Base-by-base conservation (phyloP, 805 yeast species). In the Starmerella powellii region DNA sequence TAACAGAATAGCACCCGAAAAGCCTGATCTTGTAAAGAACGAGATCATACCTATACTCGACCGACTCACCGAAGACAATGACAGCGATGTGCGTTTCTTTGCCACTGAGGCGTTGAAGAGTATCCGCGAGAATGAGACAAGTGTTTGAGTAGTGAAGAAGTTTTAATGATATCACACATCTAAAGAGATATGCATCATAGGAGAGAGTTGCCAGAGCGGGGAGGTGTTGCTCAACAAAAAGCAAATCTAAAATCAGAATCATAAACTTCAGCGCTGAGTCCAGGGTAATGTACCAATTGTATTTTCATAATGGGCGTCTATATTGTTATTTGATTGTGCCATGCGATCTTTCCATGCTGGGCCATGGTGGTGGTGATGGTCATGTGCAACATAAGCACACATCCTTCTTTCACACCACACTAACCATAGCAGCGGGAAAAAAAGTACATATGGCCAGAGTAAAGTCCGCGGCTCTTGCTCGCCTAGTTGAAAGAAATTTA, bases 51-150 rank as follows among this genome's bases (percentile, higher is more conserved):
- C 91, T 24, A 67, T 72, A 31, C 71, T 91, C 54, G 74, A 78
- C 54, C 70, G 67, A 37, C 71, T 88, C 56, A 64, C 68, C 44
- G 66, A 69, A 34, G 97, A 91, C 63, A 68, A 65, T 31, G 98
- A 91, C 59, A 76, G 76, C 19, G 98, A 91, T 63, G 98, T 91
- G 48, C 75, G 86, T 58, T 88, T 70, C 64, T 91, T 76, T 64
- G 86, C 95, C 6, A 68, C 67, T 41, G 72, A 79, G 61, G 78
- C 87, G 48, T 60, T 74, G 50, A 67, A 65, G 41, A 59, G 56
- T 37, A 58, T 64, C 30, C 55, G 58, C 26, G 44, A 37, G 13
- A 30, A 20, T 17, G 19, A 37, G 8, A 39, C 41, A 37, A 11
- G 33, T 34, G 11, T 35, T 43, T 8, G 38, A 42, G 3, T 40